Evolutionary conservation across 2,329 filamentous ascomycete species (phyloP).

Genomic region (Claviceps monticola): DNA sequence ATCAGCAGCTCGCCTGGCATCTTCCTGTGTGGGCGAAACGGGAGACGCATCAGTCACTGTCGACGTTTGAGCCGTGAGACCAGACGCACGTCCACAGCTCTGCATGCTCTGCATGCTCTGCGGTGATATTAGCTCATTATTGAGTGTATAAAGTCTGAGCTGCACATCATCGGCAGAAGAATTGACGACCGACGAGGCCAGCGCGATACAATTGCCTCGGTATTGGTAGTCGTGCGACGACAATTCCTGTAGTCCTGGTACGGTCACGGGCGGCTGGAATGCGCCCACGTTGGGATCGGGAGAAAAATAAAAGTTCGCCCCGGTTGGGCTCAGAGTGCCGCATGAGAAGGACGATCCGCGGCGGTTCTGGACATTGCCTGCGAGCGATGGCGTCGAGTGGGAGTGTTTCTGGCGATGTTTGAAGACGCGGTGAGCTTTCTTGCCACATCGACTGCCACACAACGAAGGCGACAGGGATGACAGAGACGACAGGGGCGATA

Average conservation of each 20-base stretch:
- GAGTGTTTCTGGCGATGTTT: slow-evolving; percentile 20
- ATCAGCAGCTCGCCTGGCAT: slow-evolving; percentile 69
- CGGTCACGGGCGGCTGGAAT: slow-evolving; percentile 32
- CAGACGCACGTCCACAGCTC: slow-evolving; percentile 22
- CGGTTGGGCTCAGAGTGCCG: slow-evolving; percentile 58
- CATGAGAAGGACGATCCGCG: slow-evolving; percentile 52
- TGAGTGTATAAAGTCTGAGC: slow-evolving; percentile 27
- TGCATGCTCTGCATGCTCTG: slow-evolving; percentile 20
- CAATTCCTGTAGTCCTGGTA: slow-evolving; percentile 20
- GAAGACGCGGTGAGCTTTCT: slow-evolving; percentile 42
- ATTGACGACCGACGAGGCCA: slow-evolving; percentile 37
- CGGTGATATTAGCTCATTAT: slow-evolving; percentile 28
- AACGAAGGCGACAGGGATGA: slow-evolving; percentile 47
- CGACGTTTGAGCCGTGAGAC: slow-evolving; percentile 16
- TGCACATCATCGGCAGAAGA: slow-evolving; percentile 35
- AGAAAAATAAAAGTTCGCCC: slow-evolving; percentile 55
- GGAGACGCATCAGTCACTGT: slow-evolving; percentile 39
- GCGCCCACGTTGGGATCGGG: slow-evolving; percentile 57
- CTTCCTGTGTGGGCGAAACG: slow-evolving; percentile 64
- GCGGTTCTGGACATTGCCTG: slow-evolving; percentile 17
- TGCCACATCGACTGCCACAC: slow-evolving; percentile 49
- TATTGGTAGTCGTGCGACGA: slow-evolving; percentile 49
- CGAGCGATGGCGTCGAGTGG: slow-evolving; percentile 20
- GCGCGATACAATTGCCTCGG: slow-evolving; percentile 43
- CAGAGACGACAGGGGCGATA: slow-evolving; percentile 25